These are phyloP conservation scores for Kalanchoe fedtschenkoi DNA, from an alignment of 164 flowering plant species.

Conservation along the genomic window DNA sequence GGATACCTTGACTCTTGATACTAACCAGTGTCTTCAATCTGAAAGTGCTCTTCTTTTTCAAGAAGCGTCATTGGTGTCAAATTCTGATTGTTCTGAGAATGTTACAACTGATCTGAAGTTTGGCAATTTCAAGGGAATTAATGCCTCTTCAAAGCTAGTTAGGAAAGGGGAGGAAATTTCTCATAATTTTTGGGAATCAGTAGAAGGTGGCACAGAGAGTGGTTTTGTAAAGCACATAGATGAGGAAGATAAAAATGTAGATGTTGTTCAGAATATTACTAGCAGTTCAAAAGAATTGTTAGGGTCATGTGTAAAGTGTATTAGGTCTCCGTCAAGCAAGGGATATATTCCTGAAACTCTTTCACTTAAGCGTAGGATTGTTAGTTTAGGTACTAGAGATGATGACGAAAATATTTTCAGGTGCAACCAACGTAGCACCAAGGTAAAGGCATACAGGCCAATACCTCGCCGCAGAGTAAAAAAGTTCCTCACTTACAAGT, in stretches of 20 bases:
- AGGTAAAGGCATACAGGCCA: constrained; percentile 21
- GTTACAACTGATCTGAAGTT: constrained; percentile 14
- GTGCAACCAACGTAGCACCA: constrained; percentile 18
- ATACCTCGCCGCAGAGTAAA: constrained; percentile 25
- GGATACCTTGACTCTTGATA: constrained; percentile 10
- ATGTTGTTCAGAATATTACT: constrained; percentile 8
- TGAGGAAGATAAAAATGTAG: constrained; percentile 9
- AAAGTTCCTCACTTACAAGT: constrained; percentile 31
- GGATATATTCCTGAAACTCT: constrained; percentile 18
- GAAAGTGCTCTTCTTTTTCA: constrained; percentile 17
- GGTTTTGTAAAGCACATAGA: constrained; percentile 8
- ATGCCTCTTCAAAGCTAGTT: not conserved
- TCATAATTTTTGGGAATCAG: constrained; percentile 15
- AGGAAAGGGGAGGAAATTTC: constrained; percentile 9
- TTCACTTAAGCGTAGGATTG: constrained; percentile 19
- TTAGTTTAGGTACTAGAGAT: constrained; percentile 27
- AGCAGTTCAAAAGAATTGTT: constrained; percentile 8
- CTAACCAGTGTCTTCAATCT: constrained; percentile 10
- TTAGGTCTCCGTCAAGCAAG: constrained; percentile 11
- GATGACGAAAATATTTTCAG: constrained; percentile 31
- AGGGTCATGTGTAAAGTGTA: constrained; percentile 8
- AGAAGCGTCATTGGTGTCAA: constrained; percentile 12
- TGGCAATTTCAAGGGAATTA: constrained; percentile 9
- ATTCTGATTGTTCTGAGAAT: constrained; percentile 14
- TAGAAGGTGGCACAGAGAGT: constrained; percentile 10